Percentiles rank a stretch among this genome's conserved stretches.
Conservation (phyloP, 345 rosid species). For the Kandelia obovata region DNA sequence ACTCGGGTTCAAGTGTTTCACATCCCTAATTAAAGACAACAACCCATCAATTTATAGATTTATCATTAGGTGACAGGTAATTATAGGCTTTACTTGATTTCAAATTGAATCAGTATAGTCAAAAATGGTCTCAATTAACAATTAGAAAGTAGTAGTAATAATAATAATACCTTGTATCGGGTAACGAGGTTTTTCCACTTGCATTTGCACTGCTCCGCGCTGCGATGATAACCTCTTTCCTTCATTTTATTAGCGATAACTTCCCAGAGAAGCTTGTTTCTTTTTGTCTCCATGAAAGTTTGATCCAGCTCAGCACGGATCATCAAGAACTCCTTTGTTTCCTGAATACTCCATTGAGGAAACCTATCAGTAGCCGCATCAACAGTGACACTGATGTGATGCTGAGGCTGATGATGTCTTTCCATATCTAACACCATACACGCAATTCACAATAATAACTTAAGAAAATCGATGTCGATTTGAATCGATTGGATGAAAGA, state of each 20-base stretch:
- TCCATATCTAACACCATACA: constrained; percentile 43
- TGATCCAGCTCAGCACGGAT: constrained; percentile 84
- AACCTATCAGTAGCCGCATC: constrained; percentile 59
- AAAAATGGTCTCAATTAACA: not conserved
- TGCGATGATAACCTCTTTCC: constrained; percentile 77
- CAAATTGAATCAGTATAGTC: constrained; percentile 6
- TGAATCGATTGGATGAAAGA: constrained; percentile 7
- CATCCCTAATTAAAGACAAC: constrained; percentile 52
- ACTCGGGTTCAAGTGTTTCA: constrained; percentile 73
- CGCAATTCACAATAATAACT: not conserved
- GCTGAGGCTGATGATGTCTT: constrained; percentile 50
- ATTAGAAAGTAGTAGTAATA: not conserved
- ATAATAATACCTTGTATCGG: constrained; percentile 68
- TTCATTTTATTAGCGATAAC: constrained; percentile 69
- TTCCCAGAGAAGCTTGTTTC: constrained; percentile 93
- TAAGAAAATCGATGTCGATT: not conserved
- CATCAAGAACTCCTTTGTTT: constrained; percentile 74
- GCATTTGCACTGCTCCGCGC: constrained; percentile 99
- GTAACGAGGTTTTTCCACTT: constrained; percentile 99
- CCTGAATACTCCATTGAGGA: constrained; percentile 94
- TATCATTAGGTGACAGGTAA: too few species aligned
- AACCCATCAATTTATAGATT: not conserved
- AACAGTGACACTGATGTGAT: constrained; percentile 38
- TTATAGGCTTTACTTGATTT: not conserved
- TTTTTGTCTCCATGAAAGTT: constrained; percentile 88